Percentiles rank a stretch among this genome's conserved stretches.
Evolutionary conservation across 352 stramenopile genomes (phyloP).

Genomic region (Pythium utonaiense): DNA sequence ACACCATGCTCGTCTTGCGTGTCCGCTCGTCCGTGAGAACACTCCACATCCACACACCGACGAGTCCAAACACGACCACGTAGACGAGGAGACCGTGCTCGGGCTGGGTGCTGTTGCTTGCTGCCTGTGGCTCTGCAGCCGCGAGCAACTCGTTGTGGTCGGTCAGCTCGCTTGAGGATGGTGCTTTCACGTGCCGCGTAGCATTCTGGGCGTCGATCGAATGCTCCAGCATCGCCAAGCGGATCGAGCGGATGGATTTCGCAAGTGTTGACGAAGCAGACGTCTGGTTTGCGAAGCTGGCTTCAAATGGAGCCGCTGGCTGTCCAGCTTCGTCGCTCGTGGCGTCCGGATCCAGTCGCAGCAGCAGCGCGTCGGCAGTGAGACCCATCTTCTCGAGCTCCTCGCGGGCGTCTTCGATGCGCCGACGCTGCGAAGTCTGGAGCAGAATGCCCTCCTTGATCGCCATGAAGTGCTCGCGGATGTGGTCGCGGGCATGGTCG

Average conservation of each 20-base stretch:
- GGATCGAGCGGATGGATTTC: slow-evolving; percentile 21
- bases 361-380: slow-evolving; percentile 9
- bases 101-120: slow-evolving; percentile 1
- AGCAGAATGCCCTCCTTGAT: slow-evolving; percentile 29
- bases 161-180: background rate
- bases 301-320: background rate
- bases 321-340: background rate
- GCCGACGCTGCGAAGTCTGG: slow-evolving; percentile 22
- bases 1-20: slow-evolving; percentile 18
- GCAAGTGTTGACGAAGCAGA: slow-evolving; percentile 19
- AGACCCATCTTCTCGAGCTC: slow-evolving; percentile 17
- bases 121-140: too few species aligned
- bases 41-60: slow-evolving; percentile 20
- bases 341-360: background rate
- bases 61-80: slow-evolving; percentile 16
- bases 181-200: background rate
- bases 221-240: slow-evolving; percentile 17
- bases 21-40: slow-evolving; percentile 17
- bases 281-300: background rate
- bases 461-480: slow-evolving; percentile 18
- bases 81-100: slow-evolving; percentile 16
- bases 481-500: slow-evolving; percentile 18
- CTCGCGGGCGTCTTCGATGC: slow-evolving; percentile 19
- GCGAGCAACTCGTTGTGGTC: too few species aligned
- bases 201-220: slow-evolving; percentile 8